These are phyloP conservation scores for Fusarium veterinarium DNA, from an alignment of 2,329 filamentous ascomycete genomes.

Conservation along the genomic window DNA sequence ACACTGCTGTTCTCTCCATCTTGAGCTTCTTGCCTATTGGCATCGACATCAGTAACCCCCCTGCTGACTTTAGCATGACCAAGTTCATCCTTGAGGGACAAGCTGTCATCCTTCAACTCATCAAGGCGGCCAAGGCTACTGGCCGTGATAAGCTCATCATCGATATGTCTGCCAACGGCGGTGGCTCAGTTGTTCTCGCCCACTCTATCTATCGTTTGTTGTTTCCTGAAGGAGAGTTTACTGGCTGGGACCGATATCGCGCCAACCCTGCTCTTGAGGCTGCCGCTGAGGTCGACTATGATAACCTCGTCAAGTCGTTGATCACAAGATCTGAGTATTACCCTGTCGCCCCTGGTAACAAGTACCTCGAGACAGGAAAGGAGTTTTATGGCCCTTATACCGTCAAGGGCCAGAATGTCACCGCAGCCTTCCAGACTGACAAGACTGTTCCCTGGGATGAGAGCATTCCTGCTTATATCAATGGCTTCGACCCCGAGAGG, in stretches of 20 bases:
- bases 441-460: conserved; percentile 21
- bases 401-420: conserved; percentile 36
- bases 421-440: conserved; percentile 32
- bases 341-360: conserved; percentile 20
- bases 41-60: not conserved
- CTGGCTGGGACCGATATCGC: conserved; percentile 34
- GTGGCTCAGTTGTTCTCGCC: conserved; percentile 38
- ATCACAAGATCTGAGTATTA: conserved; percentile 23
- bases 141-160: conserved; percentile 43
- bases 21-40: conserved; percentile 41
- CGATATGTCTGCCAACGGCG: conserved; percentile 40
- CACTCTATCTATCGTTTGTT: conserved; percentile 36
- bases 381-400: conserved; percentile 41
- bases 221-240: conserved; percentile 38
- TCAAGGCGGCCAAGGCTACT: conserved; percentile 30
- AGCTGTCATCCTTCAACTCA: conserved; percentile 31
- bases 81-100: conserved; percentile 35
- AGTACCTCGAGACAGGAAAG: conserved; percentile 33
- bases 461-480: conserved; percentile 27
- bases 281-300: conserved; percentile 31
- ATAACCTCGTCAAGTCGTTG: conserved; percentile 17
- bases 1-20: conserved; percentile 41
- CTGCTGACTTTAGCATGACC: conserved; percentile 5
- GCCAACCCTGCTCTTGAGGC: conserved; percentile 38
- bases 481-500: conserved; percentile 31